Evolutionary conservation across 2,329 filamentous ascomycete genomes (phyloP).

Genomic region (Xylariaceae sp.): DNA sequence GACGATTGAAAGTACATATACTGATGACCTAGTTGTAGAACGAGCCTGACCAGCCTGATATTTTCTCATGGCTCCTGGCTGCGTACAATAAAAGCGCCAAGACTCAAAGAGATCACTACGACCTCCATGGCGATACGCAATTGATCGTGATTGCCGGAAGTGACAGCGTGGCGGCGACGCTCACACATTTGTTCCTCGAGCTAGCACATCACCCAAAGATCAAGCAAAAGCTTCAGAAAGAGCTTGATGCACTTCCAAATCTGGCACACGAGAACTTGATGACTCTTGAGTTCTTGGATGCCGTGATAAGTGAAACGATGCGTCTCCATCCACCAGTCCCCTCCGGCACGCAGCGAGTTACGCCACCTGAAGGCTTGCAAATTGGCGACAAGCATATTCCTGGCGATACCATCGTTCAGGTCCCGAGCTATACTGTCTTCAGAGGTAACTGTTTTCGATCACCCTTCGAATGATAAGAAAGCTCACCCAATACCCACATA

Average conservation of each 20-base stretch:
- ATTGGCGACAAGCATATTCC: constrained; percentile 35
- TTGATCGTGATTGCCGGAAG: constrained; percentile 33
- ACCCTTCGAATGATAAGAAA: neutral
- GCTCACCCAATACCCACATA: constrained; percentile 8
- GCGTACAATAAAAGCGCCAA: constrained; percentile 35
- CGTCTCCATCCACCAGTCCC: constrained; percentile 38
- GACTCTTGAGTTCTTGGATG: constrained; percentile 26
- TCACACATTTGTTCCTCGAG: constrained; percentile 32
- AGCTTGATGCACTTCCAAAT: constrained; percentile 28
- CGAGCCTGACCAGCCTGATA: constrained; percentile 24
- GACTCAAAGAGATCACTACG: constrained; percentile 30
- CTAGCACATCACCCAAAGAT: constrained; percentile 31
- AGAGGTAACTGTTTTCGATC: constrained; percentile 25
- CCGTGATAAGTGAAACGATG: constrained; percentile 30
- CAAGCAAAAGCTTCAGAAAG: constrained; percentile 29
- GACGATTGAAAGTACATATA: constrained; percentile 18
- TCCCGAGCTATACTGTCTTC: constrained; percentile 23
- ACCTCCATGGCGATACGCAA: constrained; percentile 33
- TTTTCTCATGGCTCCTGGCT: constrained; percentile 40
- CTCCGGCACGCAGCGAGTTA: constrained; percentile 35
- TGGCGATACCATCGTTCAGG: constrained; percentile 27
- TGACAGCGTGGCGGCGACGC: constrained; percentile 34
- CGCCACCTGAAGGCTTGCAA: constrained; percentile 34
- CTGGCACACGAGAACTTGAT: neutral
- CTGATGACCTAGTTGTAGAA: neutral